phyloP scores from a whole-genome alignment of 805 yeast genomes.

The Lipomyces yamanashiensis region DNA sequence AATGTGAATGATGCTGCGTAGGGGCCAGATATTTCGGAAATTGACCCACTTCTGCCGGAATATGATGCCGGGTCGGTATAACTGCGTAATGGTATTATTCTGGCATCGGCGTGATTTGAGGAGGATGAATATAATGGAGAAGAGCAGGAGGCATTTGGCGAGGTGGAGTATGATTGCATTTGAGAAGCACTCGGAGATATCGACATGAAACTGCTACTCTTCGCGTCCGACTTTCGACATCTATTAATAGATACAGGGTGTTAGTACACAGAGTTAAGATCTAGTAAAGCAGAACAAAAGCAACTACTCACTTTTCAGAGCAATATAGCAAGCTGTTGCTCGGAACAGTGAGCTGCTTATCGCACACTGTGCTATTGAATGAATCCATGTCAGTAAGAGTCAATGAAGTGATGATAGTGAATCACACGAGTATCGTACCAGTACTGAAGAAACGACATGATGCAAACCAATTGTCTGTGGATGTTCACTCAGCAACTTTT shows the following conservation, averaged over 20 bases:
- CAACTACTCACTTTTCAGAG: constrained; percentile 19
- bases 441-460: constrained; percentile 28
- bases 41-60: not conserved
- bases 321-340: constrained; percentile 23
- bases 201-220: not conserved
- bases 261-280: not conserved
- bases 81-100: not conserved
- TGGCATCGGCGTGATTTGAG: not conserved
- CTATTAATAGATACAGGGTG: not conserved
- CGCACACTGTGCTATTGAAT: constrained; percentile 26
- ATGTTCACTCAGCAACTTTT: not conserved
- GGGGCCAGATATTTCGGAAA: not conserved
- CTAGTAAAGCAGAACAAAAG: not conserved
- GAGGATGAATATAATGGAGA: not conserved
- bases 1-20: constrained; percentile 11
- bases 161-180: not conserved
- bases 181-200: constrained; percentile 4
- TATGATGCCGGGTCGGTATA: not conserved
- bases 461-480: not conserved
- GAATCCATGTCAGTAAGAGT: not conserved
- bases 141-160: not conserved
- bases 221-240: constrained; percentile 19
- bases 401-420: not conserved
- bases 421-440: constrained; percentile 14
- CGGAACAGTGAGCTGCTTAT: constrained; percentile 24